phyloP scores from a whole-genome alignment of 331 rosid genomes.

The Pyracantha coccinea region DNA sequence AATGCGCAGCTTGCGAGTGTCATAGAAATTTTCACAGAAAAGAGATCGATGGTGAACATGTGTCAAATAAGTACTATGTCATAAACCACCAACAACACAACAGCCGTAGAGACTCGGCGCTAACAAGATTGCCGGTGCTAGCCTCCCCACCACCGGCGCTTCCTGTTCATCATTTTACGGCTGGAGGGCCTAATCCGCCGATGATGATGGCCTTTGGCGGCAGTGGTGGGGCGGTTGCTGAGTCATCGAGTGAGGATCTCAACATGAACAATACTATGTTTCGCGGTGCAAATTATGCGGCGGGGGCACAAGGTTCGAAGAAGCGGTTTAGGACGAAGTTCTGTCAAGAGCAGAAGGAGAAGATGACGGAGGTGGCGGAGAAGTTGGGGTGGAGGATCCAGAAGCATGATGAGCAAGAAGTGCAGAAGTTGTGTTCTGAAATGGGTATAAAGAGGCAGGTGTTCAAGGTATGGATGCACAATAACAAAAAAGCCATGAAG shows the following conservation, averaged over 20 bases:
- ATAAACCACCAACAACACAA: conserved; percentile 12
- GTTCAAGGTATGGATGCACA: conserved; percentile 99
- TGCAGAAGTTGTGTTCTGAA: conserved; percentile 74
- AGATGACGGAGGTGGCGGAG: conserved; percentile 84
- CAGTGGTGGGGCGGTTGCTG: conserved; percentile 40
- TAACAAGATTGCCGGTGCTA: not conserved
- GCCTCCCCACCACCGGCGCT: conserved; percentile 4
- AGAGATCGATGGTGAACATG: conserved; percentile 36
- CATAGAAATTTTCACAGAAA: conserved; percentile 86
- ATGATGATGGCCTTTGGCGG: conserved; percentile 82
- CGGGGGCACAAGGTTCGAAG: conserved; percentile 28
- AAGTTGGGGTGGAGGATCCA: conserved; percentile 87
- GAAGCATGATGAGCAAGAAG: conserved; percentile 80
- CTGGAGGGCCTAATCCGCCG: conserved; percentile 33
- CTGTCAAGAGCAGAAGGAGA: conserved; percentile 60
- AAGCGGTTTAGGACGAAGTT: conserved; percentile 88
- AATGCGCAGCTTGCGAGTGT: conserved; percentile 91
- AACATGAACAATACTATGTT: conserved; percentile 17
- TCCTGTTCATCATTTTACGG: conserved; percentile 15
- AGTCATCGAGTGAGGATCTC: conserved; percentile 88
- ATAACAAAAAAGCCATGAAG: conserved; percentile 77
- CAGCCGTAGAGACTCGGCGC: not conserved
- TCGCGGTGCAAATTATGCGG: conserved; percentile 27
- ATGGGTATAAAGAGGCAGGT: conserved; percentile 61
- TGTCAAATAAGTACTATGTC: conserved; percentile 12